phyloP scores from a whole-genome alignment of 2,329 filamentous ascomycete species.

The Rhynchosporium agropyri region DNA sequence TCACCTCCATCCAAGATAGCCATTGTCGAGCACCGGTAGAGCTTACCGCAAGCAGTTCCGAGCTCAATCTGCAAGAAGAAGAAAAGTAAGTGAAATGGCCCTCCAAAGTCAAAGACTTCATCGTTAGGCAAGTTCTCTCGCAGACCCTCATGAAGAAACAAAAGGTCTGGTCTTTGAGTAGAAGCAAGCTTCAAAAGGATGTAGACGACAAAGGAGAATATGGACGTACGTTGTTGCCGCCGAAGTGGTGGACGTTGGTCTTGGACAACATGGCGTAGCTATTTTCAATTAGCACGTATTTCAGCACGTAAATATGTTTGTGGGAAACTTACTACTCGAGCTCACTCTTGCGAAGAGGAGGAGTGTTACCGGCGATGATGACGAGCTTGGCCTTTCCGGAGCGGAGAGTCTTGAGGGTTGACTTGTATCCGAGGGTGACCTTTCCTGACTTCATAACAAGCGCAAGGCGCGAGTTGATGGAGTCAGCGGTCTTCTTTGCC shows the following conservation, averaged over 20 bases:
- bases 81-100: constrained; percentile 63
- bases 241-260: constrained; percentile 97
- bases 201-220: constrained; percentile 30
- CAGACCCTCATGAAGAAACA: constrained; percentile 27
- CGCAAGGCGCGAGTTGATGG: constrained; percentile 65
- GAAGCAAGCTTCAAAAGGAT: constrained; percentile 23
- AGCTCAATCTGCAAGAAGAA: constrained; percentile 79
- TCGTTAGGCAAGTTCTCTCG: constrained; percentile 74
- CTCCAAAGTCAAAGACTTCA: constrained; percentile 94
- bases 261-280: constrained; percentile 88
- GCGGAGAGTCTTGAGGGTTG: constrained; percentile 85
- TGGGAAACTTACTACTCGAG: constrained; percentile 65
- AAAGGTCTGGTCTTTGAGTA: constrained; percentile 33
- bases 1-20: constrained; percentile 96
- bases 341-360: constrained; percentile 96
- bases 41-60: constrained; percentile 97
- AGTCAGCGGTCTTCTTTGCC: constrained; percentile 84
- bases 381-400: constrained; percentile 98
- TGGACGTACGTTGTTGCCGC: constrained; percentile 93
- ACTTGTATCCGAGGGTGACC: constrained; percentile 90
- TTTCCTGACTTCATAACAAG: constrained; percentile 69
- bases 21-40: constrained; percentile 98
- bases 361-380: constrained; percentile 94
- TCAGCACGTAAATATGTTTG: too few relatives aligned
- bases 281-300: constrained; percentile 7